phyloP scores from a whole-genome alignment of 257 asterid genomes.

The Solanum raphanifolium region DNA sequence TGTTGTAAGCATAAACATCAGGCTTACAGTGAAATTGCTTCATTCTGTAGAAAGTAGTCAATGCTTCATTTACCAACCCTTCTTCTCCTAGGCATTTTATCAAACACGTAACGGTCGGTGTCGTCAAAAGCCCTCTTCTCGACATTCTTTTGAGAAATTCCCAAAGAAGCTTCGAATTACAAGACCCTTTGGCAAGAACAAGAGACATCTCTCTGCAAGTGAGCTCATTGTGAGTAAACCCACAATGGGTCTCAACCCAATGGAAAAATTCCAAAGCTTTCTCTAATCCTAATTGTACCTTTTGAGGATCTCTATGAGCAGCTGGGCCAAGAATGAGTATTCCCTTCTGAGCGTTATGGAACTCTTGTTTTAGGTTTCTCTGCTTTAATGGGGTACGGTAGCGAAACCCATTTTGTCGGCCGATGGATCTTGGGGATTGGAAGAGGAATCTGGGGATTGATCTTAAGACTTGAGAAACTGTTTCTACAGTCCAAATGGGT shows the following conservation, averaged over 20 bases:
- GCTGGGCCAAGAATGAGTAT: constrained; percentile 72
- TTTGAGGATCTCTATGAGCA: constrained; percentile 64
- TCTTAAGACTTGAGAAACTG: constrained; percentile 55
- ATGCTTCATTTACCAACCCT: constrained; percentile 77
- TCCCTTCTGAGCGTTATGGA: constrained; percentile 30
- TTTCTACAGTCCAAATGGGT: constrained; percentile 43
- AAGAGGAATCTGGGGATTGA: constrained; percentile 31
- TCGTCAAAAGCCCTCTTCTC: too few relatives aligned
- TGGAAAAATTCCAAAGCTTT: constrained; percentile 72
- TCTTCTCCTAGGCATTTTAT: constrained; percentile 79
- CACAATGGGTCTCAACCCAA: constrained; percentile 58
- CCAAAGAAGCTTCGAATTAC: constrained; percentile 46
- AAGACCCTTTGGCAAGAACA: constrained; percentile 61
- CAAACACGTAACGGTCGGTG: constrained; percentile 8
- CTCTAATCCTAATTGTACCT: constrained; percentile 24
- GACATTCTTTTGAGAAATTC: constrained; percentile 73
- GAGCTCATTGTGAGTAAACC: constrained; percentile 56
- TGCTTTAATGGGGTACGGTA: constrained; percentile 73
- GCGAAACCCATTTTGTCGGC: constrained; percentile 63
- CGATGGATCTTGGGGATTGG: constrained; percentile 40
- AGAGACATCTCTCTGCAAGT: constrained; percentile 89
- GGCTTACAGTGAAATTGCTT: constrained; percentile 78
- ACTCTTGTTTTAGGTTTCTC: constrained; percentile 46
- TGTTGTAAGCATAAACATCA: constrained; percentile 72
- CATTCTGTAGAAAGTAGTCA: constrained; percentile 76